Percentiles rank a stretch among this genome's conserved stretches.
phyloP scores from a whole-genome alignment of 495 filamentous ascomycete genomes.

The Neurospora terricola region DNA sequence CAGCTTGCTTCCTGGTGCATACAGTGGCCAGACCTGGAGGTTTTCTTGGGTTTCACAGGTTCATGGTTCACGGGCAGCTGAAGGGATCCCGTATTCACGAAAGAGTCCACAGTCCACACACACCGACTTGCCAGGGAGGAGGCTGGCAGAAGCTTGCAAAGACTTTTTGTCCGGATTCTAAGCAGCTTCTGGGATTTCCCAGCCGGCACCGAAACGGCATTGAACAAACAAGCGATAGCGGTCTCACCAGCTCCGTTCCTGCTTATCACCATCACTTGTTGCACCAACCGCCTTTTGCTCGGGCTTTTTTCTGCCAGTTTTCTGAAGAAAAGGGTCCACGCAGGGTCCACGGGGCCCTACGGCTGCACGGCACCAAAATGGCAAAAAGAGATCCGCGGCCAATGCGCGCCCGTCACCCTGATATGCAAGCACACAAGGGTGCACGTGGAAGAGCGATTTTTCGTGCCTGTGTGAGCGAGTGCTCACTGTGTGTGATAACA shows the following conservation, averaged over 20 bases:
- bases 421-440: slow-evolving; percentile 6
- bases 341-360: neutral
- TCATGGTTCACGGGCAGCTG: neutral
- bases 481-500: neutral
- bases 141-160: neutral
- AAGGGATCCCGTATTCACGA: neutral
- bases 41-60: neutral
- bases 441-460: slow-evolving; percentile 9
- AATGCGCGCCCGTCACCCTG: neutral
- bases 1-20: neutral
- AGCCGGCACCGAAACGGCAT: neutral
- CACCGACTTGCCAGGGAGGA: neutral
- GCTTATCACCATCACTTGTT: neutral
- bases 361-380: neutral
- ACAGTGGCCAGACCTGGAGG: neutral
- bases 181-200: neutral
- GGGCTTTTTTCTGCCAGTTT: neutral
- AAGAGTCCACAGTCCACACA: neutral
- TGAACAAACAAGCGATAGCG: neutral
- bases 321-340: neutral
- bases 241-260: neutral
- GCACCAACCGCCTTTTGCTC: neutral
- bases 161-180: neutral
- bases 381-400: neutral
- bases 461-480: neutral